phyloP scores from a whole-genome alignment of 2,329 filamentous ascomycete species.

The Ophiocordyceps camponoti-rufipedis region DNA sequence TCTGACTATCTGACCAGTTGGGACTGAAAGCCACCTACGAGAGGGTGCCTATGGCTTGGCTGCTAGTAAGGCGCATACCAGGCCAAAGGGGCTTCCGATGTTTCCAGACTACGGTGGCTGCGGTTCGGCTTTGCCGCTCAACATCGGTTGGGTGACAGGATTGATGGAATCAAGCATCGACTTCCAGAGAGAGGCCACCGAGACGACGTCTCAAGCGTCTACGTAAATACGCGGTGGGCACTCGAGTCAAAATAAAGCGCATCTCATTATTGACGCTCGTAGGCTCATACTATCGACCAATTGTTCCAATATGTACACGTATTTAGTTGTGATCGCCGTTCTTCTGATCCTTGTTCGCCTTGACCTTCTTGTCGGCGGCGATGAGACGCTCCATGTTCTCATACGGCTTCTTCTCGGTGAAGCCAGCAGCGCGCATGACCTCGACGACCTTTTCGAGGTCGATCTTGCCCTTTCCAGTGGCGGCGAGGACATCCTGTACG shows the following conservation, averaged over 20 bases:
- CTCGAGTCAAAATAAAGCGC: background rate
- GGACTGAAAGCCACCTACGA: background rate
- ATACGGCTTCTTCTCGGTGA: background rate
- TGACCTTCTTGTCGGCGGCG: background rate
- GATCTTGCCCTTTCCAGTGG: background rate
- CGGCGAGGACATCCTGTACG: background rate
- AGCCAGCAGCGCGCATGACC: background rate
- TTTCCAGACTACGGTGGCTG: background rate
- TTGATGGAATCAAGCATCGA: too few species aligned
- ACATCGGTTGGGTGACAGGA: too few species aligned
- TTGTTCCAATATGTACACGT: background rate
- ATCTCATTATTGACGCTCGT: background rate
- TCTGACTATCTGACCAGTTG: slow-evolving; percentile 1
- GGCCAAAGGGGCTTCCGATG: background rate
- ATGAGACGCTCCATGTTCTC: background rate
- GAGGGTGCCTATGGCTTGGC: background rate
- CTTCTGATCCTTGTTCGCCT: background rate
- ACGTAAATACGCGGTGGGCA: too few species aligned
- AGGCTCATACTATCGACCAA: background rate
- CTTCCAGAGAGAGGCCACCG: too few species aligned
- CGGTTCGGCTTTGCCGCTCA: background rate
- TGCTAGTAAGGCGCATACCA: slow-evolving; percentile 1
- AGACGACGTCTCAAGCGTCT: too few species aligned
- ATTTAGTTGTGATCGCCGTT: background rate
- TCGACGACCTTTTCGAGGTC: background rate